Base-by-base conservation (phyloP, 73 alveolate genomes). In the Halteria grandinella region DNA sequence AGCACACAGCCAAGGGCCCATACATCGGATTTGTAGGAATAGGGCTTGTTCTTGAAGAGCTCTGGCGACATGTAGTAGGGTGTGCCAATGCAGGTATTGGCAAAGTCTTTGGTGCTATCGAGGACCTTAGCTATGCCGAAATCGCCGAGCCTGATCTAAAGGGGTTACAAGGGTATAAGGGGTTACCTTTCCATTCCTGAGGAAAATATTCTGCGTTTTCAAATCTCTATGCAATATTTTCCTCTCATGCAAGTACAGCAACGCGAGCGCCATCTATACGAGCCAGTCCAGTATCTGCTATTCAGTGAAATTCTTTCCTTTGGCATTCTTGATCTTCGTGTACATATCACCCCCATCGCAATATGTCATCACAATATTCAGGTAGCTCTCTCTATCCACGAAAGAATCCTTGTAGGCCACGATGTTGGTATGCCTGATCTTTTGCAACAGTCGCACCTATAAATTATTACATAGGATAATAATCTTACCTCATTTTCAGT, bases 31-130 rank as follows among this genome's bases (percentile, higher is more conserved):
- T 96, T 96, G 87, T 87, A 97, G 36, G 96, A 71, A 87, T 97
- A 97, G 39, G 99, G 98, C 79, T 90, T 91, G 50, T 97, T 92
- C 79, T 97, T 96, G 76, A 96, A 94, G 49, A 95, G 91, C 64
- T 97, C 99, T 20, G 99, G 99, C 25, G 99, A 93, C 99, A 97
- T 96, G 79, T 95, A 96, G 72, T 93, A 91, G 10, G 99, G 99
- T 0, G 99, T 95, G 12, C 99, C 99, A 29, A 97, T 94, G 69
- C 97, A 89, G 18, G 98, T 91, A 54, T 97, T 97, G 15, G 99
- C 99, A 50, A 95, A 89, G 57, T 97, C 99, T 69, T 91, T 90
- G 21, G 98, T 97, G 50, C 95, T 89, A 72, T 95, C 98, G 41
- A 95, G 82, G 31, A 96, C 98, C 84, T 97, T 97, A 6, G 99